Percentiles rank a stretch among this genome's conserved stretches.
Conservation (phyloP, 139 green algal species). For the Haematococcus lacustris region DNA sequence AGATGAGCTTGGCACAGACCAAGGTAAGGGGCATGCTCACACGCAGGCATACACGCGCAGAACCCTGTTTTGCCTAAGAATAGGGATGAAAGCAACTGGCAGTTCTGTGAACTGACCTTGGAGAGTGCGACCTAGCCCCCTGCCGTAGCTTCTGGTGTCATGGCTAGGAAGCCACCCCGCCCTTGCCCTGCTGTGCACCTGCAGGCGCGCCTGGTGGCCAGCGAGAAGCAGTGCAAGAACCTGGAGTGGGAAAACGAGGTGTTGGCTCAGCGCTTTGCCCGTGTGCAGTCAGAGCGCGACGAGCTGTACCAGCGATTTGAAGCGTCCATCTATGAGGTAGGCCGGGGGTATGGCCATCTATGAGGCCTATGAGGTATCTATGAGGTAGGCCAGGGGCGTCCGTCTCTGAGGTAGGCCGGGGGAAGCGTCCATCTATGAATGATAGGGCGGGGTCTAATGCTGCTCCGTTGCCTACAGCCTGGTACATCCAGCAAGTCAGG, state of each 20-base stretch:
- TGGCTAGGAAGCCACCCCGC: not conserved
- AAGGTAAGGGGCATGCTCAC: conserved; percentile 25
- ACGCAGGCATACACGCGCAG: too few relatives aligned
- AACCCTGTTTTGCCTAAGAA: not conserved
- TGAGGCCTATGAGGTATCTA: too few relatives aligned
- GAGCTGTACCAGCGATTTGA: conserved; percentile 75
- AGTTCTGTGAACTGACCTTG: not conserved
- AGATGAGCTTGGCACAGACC: conserved; percentile 53
- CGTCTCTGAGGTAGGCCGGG: too few relatives aligned
- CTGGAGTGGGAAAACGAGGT: conserved; percentile 84
- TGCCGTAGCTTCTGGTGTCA: not conserved
- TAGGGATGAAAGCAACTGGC: not conserved
- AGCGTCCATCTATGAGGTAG: conserved; percentile 62
- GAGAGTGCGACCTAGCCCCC: not conserved
- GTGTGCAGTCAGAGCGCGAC: conserved; percentile 63
- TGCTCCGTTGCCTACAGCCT: too few relatives aligned
- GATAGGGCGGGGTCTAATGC: too few relatives aligned
- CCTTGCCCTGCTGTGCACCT: not conserved
- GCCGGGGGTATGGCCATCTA: too few relatives aligned
- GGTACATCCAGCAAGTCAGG: too few relatives aligned
- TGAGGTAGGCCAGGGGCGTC: too few relatives aligned
- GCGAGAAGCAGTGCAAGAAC: conserved; percentile 75
- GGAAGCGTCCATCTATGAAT: too few relatives aligned
- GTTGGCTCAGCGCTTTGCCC: conserved; percentile 60
- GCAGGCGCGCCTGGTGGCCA: conserved; percentile 56